Evolutionary conservation across 441 rosid genomes (phyloP), one percentile per base, ranked within the genome.

Genomic region (Melastoma candidum): DNA sequence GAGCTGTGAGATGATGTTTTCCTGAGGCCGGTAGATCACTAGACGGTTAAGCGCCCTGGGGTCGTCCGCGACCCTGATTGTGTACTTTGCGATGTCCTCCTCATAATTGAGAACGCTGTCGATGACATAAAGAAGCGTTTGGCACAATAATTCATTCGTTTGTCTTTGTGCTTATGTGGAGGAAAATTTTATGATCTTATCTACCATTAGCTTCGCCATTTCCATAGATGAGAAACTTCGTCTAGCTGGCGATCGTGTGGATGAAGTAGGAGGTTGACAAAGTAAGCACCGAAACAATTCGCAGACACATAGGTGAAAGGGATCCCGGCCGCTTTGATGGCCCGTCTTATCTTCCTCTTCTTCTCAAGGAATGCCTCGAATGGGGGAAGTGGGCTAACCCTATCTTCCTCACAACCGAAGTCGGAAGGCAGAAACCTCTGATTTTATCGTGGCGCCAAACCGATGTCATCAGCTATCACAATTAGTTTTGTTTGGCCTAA

Each of bases 341-440:
- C 72, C 53, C 82, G 66, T 57, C 78, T 60, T 1, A 77, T 69
- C 56, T 59, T 68, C 47, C 71, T 63, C 55, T 72, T 80, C n/a
- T 58, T 70, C 12, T 72, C 76, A 0, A 77, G 68, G 22, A 11
- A 22, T 3, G 67, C 63, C 26, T 74, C 67, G 50, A 79, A 74
- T 0, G 80, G 78, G 11, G 80, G 77, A 25, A 77, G 64, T 5
- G 71, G 54, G 0, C 7, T 68, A 22, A 72, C 41, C 24, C 66
- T 62, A 11, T 79, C 82, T 36, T 68, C 80, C 11, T 74, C 82
- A 0, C 52, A 2, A 51, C 85, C 82, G 7, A 74, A 79, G 7
- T 74, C 84, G 0, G 84, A 78, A 0, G 84, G 84, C 11, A 75
- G 22, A 51, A 78, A 75, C 66, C 81, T 73, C 84, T 29, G 22